Conservation (phyloP, 2,329 filamentous ascomycete species). For the Xylaria sp. region DNA sequence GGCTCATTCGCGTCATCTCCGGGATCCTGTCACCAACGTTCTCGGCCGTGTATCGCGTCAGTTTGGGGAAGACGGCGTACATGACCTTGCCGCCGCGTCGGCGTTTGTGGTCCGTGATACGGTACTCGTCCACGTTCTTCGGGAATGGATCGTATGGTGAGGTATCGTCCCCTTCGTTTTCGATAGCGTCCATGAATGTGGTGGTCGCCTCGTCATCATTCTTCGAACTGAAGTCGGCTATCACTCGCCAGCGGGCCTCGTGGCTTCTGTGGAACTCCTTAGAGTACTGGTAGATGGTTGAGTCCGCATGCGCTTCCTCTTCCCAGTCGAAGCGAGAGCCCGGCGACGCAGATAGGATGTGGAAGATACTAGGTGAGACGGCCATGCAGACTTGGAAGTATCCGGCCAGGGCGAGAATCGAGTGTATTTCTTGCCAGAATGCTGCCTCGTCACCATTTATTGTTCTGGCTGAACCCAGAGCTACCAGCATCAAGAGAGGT, state of each 20-base stretch:
- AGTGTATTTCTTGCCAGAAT: conserved; percentile 46
- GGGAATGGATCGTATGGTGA: conserved; percentile 27
- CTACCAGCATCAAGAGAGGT: conserved; percentile 51
- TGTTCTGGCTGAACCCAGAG: conserved; percentile 26
- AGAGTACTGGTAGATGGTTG: conserved; percentile 41
- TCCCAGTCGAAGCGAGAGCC: conserved; percentile 47
- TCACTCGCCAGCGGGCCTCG: conserved; percentile 35
- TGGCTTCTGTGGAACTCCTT: conserved; percentile 37
- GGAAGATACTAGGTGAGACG: conserved; percentile 47
- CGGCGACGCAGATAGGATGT: conserved; percentile 47
- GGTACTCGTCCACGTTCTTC: conserved; percentile 25
- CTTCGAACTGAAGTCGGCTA: conserved; percentile 23
- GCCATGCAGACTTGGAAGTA: conserved; percentile 48
- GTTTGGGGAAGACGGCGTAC: conserved; percentile 49
- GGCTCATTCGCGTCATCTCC: neutral
- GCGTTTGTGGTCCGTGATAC: conserved; percentile 39
- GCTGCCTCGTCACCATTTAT: conserved; percentile 2
- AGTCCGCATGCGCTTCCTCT: conserved; percentile 43
- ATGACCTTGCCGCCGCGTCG: conserved; percentile 49
- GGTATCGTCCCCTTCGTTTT: neutral
- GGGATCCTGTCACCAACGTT: conserved; percentile 36
- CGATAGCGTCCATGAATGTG: neutral
- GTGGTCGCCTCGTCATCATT: neutral
- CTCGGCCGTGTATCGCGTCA: conserved; percentile 45
- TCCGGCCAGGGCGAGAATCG: conserved; percentile 46